A percentile compares a stretch with the other conserved stretches of the same genome.
Evolutionary conservation across 805 yeast species (phyloP).

Genomic region (Saccharomycopsis sp.): DNA sequence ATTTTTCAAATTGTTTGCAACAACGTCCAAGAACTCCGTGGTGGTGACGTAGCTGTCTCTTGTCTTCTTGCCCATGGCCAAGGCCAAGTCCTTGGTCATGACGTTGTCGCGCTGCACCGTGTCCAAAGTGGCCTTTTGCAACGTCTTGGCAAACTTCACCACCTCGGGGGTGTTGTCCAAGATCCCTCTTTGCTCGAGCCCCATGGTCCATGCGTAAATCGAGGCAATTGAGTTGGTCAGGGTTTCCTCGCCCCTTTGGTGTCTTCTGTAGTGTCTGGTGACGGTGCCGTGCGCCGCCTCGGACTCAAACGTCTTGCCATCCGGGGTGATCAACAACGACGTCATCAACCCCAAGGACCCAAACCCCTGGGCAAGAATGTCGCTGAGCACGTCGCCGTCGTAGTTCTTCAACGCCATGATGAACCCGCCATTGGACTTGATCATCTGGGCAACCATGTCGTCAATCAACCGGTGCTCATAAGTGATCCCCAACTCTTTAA

Average conservation of each 20-base stretch:
- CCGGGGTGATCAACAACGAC: slow-evolving; percentile 93
- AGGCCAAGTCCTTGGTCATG: slow-evolving; percentile 95
- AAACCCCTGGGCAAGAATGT: slow-evolving; percentile 95
- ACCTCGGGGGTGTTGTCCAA: slow-evolving; percentile 84
- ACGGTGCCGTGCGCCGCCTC: slow-evolving; percentile 99
- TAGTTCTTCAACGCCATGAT: slow-evolving; percentile 95
- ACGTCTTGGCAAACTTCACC: slow-evolving; percentile 60
- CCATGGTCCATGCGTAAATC: slow-evolving; percentile 95
- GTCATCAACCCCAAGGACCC: slow-evolving; percentile 97
- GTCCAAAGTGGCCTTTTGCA: slow-evolving; percentile 80
- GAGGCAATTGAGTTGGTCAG: slow-evolving; percentile 97
- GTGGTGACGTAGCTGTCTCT: slow-evolving; percentile 81
- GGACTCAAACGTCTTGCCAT: slow-evolving; percentile 88
- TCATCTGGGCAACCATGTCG: slow-evolving; percentile 99
- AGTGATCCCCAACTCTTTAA: slow-evolving; percentile 82
- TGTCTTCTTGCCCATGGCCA: slow-evolving; percentile 79
- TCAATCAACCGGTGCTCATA: slow-evolving; percentile 94
- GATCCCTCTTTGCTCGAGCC: slow-evolving; percentile 85
- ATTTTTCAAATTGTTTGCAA: slow-evolving; percentile 49
- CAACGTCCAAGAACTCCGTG: slow-evolving; percentile 82
- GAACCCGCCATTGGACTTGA: slow-evolving; percentile 90
- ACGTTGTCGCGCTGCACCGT: slow-evolving; percentile 76
- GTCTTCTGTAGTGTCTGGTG: slow-evolving; percentile 92
- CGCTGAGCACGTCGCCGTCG: slow-evolving; percentile 96
- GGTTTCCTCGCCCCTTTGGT: slow-evolving; percentile 94